Evolutionary conservation across 148 eudicot genomes (phyloP).

Genomic region (Vaccinium vitisidaea): DNA sequence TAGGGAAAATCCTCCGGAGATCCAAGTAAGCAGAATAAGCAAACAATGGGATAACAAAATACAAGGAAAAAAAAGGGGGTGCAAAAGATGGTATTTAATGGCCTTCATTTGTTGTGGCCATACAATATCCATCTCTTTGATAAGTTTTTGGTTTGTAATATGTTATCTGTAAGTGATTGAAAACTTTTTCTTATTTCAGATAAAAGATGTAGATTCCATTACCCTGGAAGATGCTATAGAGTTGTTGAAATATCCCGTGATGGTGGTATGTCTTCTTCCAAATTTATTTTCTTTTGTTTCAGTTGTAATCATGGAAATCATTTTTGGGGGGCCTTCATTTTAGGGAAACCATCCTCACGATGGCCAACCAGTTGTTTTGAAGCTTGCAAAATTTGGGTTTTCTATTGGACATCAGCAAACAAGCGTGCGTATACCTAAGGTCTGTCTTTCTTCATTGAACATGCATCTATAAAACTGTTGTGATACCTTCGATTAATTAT

Average conservation of each 20-base stretch:
- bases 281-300: background rate
- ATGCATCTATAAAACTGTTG: background rate
- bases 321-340: constrained; percentile 12
- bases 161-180: background rate
- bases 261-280: constrained; percentile 49
- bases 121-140: background rate
- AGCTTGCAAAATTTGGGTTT: constrained; percentile 62
- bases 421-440: constrained; percentile 80
- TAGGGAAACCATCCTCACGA: constrained; percentile 88
- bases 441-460: constrained; percentile 20
- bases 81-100: background rate
- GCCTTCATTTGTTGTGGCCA: background rate
- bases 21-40: background rate
- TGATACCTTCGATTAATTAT: background rate
- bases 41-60: background rate
- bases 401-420: constrained; percentile 63
- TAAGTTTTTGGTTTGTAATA: background rate
- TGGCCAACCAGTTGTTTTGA: constrained; percentile 58
- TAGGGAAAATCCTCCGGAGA: background rate
- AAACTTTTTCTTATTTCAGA: constrained; percentile 33
- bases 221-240: constrained; percentile 72
- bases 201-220: constrained; percentile 53
- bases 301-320: constrained; percentile 5
- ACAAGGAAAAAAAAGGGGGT: background rate
- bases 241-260: constrained; percentile 73